These are phyloP conservation scores for Nothophaeocryptopus gaeumannii DNA, from an alignment of 2,329 filamentous ascomycete species.

Conservation along the genomic window DNA sequence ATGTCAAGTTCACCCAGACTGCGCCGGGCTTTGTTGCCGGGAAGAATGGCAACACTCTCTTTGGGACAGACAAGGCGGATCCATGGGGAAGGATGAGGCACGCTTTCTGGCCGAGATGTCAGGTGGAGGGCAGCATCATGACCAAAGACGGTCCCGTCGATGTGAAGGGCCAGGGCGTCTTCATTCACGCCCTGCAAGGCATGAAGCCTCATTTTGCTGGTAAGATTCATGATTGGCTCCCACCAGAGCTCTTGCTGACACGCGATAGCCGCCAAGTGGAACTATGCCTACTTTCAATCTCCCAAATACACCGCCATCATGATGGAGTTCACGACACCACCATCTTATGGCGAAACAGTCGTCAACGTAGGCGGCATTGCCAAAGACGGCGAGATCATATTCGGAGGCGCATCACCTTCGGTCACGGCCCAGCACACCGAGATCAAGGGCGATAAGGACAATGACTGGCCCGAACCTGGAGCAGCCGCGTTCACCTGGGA, in stretches of 20 bases:
- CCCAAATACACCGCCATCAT: conserved; percentile 81
- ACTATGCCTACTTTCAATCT: conserved; percentile 88
- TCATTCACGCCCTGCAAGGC: conserved; percentile 83
- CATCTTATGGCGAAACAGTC: conserved; percentile 81
- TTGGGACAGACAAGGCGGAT: conserved; percentile 77
- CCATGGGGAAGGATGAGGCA: conserved; percentile 94
- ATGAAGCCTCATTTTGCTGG: conserved; percentile 98
- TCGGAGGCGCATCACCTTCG: conserved; percentile 63
- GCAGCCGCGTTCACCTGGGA: conserved; percentile 73
- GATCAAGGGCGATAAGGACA: conserved; percentile 69
- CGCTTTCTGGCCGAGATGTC: conserved; percentile 88
- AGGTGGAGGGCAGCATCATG: conserved; percentile 76
- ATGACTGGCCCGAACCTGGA: conserved; percentile 84
- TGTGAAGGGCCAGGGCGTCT: conserved; percentile 75
- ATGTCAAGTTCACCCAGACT: conserved; percentile 73
- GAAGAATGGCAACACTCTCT: conserved; percentile 77
- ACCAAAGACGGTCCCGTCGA: conserved; percentile 79
- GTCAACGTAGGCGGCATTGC: conserved; percentile 81
- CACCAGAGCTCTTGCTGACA: conserved; percentile 4
- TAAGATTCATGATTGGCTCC: conserved; percentile 37
- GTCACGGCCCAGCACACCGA: conserved; percentile 67
- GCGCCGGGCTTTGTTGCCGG: conserved; percentile 82
- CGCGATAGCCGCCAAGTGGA: conserved; percentile 73
- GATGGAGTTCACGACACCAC: conserved; percentile 95
- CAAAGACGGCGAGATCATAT: conserved; percentile 76